phyloP scores from a whole-genome alignment of 305 asterid species.

The Fraxinus paxiana region DNA sequence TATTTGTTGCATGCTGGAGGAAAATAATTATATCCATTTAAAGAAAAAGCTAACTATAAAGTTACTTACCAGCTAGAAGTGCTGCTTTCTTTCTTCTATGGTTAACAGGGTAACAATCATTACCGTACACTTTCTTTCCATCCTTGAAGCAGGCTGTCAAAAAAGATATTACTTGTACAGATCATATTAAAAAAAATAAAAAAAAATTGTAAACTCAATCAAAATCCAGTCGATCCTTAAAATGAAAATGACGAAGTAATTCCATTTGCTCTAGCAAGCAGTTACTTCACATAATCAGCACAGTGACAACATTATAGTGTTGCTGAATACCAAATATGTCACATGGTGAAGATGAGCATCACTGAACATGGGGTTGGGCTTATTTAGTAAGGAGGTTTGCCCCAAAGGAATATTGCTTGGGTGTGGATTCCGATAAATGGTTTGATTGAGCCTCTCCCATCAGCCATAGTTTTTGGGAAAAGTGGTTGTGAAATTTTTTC shows the following conservation, averaged over 20 bases:
- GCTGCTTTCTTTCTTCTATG: conserved; percentile 37
- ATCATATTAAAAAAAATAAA: neutral
- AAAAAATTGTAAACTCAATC: neutral
- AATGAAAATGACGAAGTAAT: neutral
- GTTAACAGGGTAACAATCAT: conserved; percentile 39
- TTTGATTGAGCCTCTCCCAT: neutral
- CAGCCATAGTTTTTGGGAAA: neutral
- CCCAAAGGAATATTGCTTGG: neutral
- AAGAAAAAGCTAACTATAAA: neutral
- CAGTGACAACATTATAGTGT: neutral
- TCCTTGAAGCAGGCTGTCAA: conserved; percentile 52
- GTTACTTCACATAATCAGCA: neutral
- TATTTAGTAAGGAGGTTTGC: neutral
- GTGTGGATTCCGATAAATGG: neutral
- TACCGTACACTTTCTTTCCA: conserved; percentile 53
- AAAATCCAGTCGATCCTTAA: neutral
- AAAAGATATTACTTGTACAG: neutral
- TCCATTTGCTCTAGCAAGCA: neutral
- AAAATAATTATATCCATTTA: neutral
- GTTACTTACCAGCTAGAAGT: conserved; percentile 50
- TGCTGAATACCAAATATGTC: neutral
- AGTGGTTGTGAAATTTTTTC: neutral
- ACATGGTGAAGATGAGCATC: neutral
- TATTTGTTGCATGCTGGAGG: neutral
- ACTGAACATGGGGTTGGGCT: neutral